Evolutionary conservation across 1,284 basidiomycete species (phyloP), one percentile per base, ranked within the genome.

Genomic region (Meripilus lineatus): DNA sequence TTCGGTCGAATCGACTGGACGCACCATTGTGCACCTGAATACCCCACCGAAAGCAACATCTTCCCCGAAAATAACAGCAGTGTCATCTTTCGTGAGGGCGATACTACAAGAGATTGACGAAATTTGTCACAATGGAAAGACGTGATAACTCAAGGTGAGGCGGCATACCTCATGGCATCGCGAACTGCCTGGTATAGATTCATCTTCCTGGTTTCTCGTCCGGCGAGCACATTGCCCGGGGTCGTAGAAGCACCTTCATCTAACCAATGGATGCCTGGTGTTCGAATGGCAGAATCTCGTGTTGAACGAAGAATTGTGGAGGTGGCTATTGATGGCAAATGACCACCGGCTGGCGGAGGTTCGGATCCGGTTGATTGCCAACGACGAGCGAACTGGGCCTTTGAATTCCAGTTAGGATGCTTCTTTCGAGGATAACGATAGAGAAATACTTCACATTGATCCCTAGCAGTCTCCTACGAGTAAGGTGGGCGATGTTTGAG

Each of bases 11-110:
- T n/a, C n/a, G n/a, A 26, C 26, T 24, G 15, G 2, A 45, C 70
- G 47, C 50, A 84, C 84, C 85, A 88, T 86, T 0, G 85, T 87
- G 51, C 86, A 91, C 46, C 93, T 76, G 61, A 97, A 96, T 3
- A 96, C 93, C 5, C 93, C 93, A 14, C 93, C 93, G 52, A 95
- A 95, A 2, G 88, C 86, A 37, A 95, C 90, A 53, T 95, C 92
- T 61, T 81, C 92, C n/a, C 94, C 93, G 57, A 97, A 96, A 0
- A 96, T 82, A 8, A 93, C 82, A 0, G 93, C 81, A 37, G 72
- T 87, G 34, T 93, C 86, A 58, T 97, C 92, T 54, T 88, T 90
- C 33, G 74, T 69, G n/a, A 95, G 64, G 3, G 86, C 87, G 46
- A 85, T 89, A 43, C 90, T 90, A 51, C 1, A 25, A 35, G 13